Evolutionary conservation across 176 grass and related monocot species (phyloP).

Genomic region (Hordeum marinum): DNA sequence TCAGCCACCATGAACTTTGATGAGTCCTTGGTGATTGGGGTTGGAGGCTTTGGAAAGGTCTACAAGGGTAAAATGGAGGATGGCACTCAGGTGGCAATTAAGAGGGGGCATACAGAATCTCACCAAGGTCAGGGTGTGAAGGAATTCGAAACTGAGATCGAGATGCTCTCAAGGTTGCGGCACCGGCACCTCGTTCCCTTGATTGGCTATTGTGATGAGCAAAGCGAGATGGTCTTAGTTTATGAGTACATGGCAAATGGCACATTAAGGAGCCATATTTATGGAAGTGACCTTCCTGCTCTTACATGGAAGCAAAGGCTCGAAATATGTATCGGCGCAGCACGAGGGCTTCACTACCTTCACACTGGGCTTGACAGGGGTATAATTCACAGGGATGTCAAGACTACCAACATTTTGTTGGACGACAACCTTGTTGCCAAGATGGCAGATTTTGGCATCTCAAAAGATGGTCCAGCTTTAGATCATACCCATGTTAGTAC

Average conservation of each 20-base stretch:
- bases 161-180: slow-evolving; percentile 89
- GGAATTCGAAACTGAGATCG: slow-evolving; percentile 96
- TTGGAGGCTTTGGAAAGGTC: slow-evolving; percentile 93
- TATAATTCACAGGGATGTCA: slow-evolving; percentile 95
- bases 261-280: slow-evolving; percentile 81
- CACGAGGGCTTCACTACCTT: slow-evolving; percentile 87
- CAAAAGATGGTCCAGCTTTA: slow-evolving; percentile 75
- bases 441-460: slow-evolving; percentile 94
- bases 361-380: slow-evolving; percentile 84
- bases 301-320: slow-evolving; percentile 86
- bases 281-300: slow-evolving; percentile 55
- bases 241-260: slow-evolving; percentile 97
- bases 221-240: slow-evolving; percentile 89
- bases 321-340: slow-evolving; percentile 80
- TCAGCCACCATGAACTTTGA: slow-evolving; percentile 79
- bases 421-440: slow-evolving; percentile 74
- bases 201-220: slow-evolving; percentile 91
- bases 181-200: slow-evolving; percentile 86
- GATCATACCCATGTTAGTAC: slow-evolving; percentile 97
- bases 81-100: slow-evolving; percentile 61
- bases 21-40: slow-evolving; percentile 75
- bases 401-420: slow-evolving; percentile 90
- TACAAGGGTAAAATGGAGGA: slow-evolving; percentile 66
- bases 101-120: slow-evolving; percentile 65
- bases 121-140: slow-evolving; percentile 84